Conservation (phyloP, 2,329 filamentous ascomycete species). For the Ceratocystis huliohia region DNA sequence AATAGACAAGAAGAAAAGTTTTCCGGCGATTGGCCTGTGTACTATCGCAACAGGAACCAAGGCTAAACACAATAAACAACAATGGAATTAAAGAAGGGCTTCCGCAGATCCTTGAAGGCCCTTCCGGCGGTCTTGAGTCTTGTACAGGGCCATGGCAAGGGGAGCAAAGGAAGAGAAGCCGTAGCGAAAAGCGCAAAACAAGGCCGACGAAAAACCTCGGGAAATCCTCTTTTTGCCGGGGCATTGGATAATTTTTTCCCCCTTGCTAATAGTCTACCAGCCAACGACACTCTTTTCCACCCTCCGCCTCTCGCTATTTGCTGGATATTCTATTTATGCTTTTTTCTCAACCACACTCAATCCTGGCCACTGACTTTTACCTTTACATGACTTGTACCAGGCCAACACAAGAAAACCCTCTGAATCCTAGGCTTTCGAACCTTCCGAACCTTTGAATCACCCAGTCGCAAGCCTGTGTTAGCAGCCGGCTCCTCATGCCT, state of each 20-base stretch:
- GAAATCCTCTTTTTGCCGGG: background rate
- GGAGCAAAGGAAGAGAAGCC: background rate
- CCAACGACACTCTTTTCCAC: background rate
- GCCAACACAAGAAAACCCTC: background rate
- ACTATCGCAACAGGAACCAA: too few species aligned
- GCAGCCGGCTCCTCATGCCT: background rate
- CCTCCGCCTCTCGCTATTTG: background rate
- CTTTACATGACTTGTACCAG: too few species aligned
- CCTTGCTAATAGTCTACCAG: background rate
- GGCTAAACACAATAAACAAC: too few species aligned
- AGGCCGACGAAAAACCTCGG: constrained; percentile 2
- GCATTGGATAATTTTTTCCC: background rate
- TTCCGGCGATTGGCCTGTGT: too few species aligned
- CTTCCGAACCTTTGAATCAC: background rate
- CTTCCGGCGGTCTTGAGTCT: too few species aligned
- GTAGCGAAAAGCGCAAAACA: background rate
- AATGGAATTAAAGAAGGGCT: too few species aligned
- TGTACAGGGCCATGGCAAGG: background rate
- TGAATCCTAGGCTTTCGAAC: background rate
- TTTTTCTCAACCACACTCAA: background rate
- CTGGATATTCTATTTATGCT: background rate
- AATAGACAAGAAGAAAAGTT: too few species aligned
- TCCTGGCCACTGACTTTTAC: background rate
- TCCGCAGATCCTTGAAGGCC: too few species aligned
- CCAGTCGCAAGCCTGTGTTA: background rate